Evolutionary conservation across 1,284 basidiomycete genomes (phyloP).

Genomic region (Ceratobasidium sp.): DNA sequence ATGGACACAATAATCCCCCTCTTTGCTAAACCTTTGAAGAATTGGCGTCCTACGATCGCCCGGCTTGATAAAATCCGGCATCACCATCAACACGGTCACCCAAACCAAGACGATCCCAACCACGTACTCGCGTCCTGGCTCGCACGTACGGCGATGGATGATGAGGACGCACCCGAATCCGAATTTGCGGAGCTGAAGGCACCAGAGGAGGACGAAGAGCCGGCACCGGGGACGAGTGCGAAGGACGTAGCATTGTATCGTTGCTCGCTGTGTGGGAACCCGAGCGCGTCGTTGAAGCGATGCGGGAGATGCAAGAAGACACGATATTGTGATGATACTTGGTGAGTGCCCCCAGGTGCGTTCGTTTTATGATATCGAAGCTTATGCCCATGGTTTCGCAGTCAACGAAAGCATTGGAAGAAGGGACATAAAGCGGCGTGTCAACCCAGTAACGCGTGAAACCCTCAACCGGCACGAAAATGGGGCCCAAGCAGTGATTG

Average conservation of each 20-base stretch:
- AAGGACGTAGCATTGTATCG: constrained; percentile 36
- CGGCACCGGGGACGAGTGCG: constrained; percentile 8
- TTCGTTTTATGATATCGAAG: neutral
- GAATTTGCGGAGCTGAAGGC: constrained; percentile 23
- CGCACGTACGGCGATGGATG: constrained; percentile 31
- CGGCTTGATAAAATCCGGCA: constrained; percentile 12
- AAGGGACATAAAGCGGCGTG: constrained; percentile 37
- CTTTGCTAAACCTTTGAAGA: constrained; percentile 31
- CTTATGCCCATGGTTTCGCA: neutral
- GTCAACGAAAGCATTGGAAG: constrained; percentile 43
- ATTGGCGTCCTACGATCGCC: constrained; percentile 32
- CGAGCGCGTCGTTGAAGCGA: constrained; percentile 39
- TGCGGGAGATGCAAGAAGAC: constrained; percentile 38
- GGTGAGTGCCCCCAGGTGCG: constrained; percentile 4
- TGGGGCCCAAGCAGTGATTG: too few species aligned
- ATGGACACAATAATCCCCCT: constrained; percentile 31
- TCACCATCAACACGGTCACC: constrained; percentile 30
- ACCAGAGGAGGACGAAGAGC: neutral
- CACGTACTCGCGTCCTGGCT: constrained; percentile 41
- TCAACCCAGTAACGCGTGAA: neutral
- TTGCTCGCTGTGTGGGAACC: constrained; percentile 41
- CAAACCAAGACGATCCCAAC: constrained; percentile 27
- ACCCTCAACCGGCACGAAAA: too few species aligned
- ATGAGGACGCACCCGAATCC: constrained; percentile 22
- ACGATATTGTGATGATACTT: constrained; percentile 38